Conservation (phyloP, 1,139 yeast genomes). For the Debaryomyces psychrophilus region DNA sequence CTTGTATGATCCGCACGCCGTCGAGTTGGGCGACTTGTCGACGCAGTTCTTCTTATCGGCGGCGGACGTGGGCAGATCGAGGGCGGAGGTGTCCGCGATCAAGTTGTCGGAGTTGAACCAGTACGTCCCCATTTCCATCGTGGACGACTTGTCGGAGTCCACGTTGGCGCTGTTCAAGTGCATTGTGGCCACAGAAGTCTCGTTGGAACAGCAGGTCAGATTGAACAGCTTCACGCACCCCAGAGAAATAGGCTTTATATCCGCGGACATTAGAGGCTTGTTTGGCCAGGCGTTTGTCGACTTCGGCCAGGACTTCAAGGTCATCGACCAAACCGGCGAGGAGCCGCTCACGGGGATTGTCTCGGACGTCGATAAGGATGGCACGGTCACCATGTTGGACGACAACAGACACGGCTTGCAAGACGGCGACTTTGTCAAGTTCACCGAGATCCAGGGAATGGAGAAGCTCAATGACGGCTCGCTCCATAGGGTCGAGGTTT, state of each 20-base stretch:
- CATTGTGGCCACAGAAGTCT: constrained; percentile 77
- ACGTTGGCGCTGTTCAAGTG: constrained; percentile 68
- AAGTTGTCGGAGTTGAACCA: constrained; percentile 80
- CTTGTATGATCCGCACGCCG: constrained; percentile 80
- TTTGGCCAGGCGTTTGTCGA: constrained; percentile 91
- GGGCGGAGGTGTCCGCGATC: constrained; percentile 70
- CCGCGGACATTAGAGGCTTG: constrained; percentile 83
- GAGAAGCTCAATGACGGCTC: constrained; percentile 68
- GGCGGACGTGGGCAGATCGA: constrained; percentile 71
- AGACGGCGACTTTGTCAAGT: constrained; percentile 88
- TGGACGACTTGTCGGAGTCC: constrained; percentile 53
- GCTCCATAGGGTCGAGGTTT: constrained; percentile 75
- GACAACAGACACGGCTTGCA: constrained; percentile 92
- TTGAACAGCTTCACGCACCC: constrained; percentile 77
- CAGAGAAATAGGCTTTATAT: constrained; percentile 74
- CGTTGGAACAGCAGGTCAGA: constrained; percentile 73
- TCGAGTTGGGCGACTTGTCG: constrained; percentile 72
- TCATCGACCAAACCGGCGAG: constrained; percentile 88
- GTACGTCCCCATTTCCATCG: constrained; percentile 84
- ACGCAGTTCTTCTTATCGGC: constrained; percentile 83
- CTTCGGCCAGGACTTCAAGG: constrained; percentile 78
- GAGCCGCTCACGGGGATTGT: constrained; percentile 87
- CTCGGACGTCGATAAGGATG: constrained; percentile 84
- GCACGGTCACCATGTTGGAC: constrained; percentile 89
- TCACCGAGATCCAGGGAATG: constrained; percentile 83